Conservation (phyloP, 768 basidiomycete genomes). For the Rhizopogon sp. region DNA sequence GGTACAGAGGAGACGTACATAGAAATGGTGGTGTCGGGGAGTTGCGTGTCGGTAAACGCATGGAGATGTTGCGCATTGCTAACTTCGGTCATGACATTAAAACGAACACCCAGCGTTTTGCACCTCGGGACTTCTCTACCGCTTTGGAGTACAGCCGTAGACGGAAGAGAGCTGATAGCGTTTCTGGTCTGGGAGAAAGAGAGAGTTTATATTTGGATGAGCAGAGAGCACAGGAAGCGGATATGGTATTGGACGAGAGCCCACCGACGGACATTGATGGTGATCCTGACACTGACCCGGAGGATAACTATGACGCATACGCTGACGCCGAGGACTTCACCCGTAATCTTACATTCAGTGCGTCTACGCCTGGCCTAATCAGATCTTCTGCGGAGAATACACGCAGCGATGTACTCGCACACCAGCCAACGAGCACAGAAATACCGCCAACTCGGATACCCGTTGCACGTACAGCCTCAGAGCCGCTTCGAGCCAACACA, state of each 20-base stretch:
- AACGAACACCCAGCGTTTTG: slow-evolving; percentile 23
- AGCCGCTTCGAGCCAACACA: slow-evolving; percentile 39
- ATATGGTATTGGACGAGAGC: slow-evolving; percentile 66
- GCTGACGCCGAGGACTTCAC: slow-evolving; percentile 9
- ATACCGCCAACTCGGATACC: slow-evolving; percentile 39
- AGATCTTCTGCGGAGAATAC: slow-evolving; percentile 20
- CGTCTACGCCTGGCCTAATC: slow-evolving; percentile 13
- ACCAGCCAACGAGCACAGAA: slow-evolving; percentile 29
- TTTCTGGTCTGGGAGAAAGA: slow-evolving; percentile 47
- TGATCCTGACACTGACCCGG: slow-evolving; percentile 33
- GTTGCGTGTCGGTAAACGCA: slow-evolving; percentile 62
- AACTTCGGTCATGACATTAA: slow-evolving; percentile 68
- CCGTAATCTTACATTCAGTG: slow-evolving; percentile 11
- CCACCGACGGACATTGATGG: slow-evolving; percentile 73
- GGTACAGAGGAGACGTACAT: slow-evolving; percentile 85
- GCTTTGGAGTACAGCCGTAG: slow-evolving; percentile 23
- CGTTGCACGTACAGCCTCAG: slow-evolving; percentile 36
- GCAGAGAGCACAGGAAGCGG: slow-evolving; percentile 38
- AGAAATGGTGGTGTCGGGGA: slow-evolving; percentile 89
- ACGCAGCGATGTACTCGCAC: slow-evolving; percentile 38
- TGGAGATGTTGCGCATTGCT: slow-evolving; percentile 87
- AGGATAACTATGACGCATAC: slow-evolving; percentile 40
- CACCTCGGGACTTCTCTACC: slow-evolving; percentile 19
- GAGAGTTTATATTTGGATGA: slow-evolving; percentile 71
- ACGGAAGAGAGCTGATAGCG: slow-evolving; percentile 64